Evolutionary conservation across 352 stramenopile species (phyloP).

Genomic region (Pythium guiyangense): DNA sequence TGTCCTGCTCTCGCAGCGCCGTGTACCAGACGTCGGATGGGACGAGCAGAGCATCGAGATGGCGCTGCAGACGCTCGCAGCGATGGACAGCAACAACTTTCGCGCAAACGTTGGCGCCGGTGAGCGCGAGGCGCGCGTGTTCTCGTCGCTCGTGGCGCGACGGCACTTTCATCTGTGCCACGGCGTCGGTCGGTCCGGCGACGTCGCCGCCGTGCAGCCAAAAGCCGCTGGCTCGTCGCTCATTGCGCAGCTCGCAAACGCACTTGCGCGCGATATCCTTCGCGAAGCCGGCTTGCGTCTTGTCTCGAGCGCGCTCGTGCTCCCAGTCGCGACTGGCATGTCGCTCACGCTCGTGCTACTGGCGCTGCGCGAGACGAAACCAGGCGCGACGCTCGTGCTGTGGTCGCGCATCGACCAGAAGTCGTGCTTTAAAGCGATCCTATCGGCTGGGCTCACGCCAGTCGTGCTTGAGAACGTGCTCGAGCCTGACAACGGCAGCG

Average conservation of each 20-base stretch:
- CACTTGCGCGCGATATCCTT: slow-evolving; percentile 89
- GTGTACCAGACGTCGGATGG: slow-evolving; percentile 86
- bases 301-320: slow-evolving; percentile 78
- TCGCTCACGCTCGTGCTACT: slow-evolving; percentile 90
- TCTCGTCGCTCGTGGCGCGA: slow-evolving; percentile 62
- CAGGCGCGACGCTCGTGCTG: slow-evolving; percentile 74
- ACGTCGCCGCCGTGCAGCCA: slow-evolving; percentile 98
- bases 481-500: slow-evolving; percentile 6
- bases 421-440: slow-evolving; percentile 98
- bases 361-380: slow-evolving; percentile 60
- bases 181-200: slow-evolving; percentile 95
- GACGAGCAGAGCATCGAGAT: slow-evolving; percentile 86
- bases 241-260: slow-evolving; percentile 92
- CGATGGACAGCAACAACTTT: slow-evolving; percentile 97
- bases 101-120: slow-evolving; percentile 89
- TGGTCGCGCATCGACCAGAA: slow-evolving; percentile 99
- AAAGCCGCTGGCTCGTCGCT: slow-evolving; percentile 97
- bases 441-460: slow-evolving; percentile 89
- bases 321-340: slow-evolving; percentile 98
- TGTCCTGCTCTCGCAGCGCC: slow-evolving; percentile 76
- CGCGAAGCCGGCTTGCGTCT: slow-evolving; percentile 72
- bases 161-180: slow-evolving; percentile 94
- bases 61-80: slow-evolving; percentile 81
- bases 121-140: slow-evolving; percentile 96
- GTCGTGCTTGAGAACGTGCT: slow-evolving; percentile 82